Conservation (phyloP, 768 basidiomycete species). For the Rhizopogon rudus region DNA sequence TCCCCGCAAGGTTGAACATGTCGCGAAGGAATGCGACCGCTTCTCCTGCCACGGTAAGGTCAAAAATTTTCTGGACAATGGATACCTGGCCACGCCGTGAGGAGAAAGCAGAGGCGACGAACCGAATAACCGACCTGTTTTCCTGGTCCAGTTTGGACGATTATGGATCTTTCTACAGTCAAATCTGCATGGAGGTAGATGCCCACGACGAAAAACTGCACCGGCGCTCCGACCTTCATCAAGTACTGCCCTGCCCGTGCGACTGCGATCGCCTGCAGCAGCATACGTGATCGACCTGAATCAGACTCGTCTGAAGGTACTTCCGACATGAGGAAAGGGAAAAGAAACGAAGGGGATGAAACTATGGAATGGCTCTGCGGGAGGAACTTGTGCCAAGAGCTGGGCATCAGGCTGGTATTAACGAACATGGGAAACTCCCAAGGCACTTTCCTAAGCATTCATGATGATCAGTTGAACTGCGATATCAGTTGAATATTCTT, state of each 20-base stretch:
- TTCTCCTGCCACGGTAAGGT: background rate
- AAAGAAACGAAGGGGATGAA: no score
- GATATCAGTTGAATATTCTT: background rate
- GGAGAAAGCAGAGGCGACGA: background rate
- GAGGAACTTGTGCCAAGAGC: no score
- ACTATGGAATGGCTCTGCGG: no score
- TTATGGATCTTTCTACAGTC: slow-evolving; percentile 4
- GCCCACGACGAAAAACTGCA: slow-evolving; percentile 10
- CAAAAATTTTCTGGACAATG: background rate
- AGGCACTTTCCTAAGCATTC: no score
- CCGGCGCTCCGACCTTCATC: background rate
- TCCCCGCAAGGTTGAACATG: no score
- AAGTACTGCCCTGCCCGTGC: slow-evolving; percentile 1
- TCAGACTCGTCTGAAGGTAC: background rate
- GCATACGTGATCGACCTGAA: slow-evolving; percentile 3
- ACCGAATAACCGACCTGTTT: background rate
- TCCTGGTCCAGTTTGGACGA: background rate
- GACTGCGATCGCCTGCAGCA: slow-evolving; percentile 6
- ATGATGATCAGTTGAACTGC: no score
- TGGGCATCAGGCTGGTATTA: no score
- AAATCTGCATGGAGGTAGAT: slow-evolving; percentile 4
- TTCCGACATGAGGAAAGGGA: no score
- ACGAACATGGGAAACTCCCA: no score
- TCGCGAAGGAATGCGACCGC: background rate
- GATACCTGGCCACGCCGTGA: background rate